Base-by-base conservation (phyloP, 140 eudicot species). In the Erigeron philadelphicus region DNA sequence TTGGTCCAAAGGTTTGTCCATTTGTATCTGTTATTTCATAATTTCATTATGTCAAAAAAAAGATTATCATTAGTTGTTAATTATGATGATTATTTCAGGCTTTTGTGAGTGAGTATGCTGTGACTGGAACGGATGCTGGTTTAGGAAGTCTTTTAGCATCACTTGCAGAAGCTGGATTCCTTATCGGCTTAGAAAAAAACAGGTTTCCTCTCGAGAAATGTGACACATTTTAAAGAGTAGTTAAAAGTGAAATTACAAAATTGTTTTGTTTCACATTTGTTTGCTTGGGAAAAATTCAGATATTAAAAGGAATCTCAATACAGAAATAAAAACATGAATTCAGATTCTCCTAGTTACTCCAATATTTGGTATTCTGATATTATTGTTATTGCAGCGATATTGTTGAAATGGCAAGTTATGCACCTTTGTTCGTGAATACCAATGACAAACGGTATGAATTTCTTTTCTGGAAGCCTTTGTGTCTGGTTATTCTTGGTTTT, bases 71-170 rank as follows among this genome's bases (percentile, higher is more conserved):
- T 13, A 58, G 42, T 18, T 76, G 67, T 13, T 7, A 63, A 1
- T 31, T 73, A 47, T 53, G 43, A 59, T 19, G 40, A 65, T 75
- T 17, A 64, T 57, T 76, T 60, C 86, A 94, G 99, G 99, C 89
- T 15, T 93, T 93, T 72, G 98, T 93, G 71, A 93, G 98, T 49
- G 98, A 93, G 70, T 93, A 93, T 75, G 98, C 97, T 56, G 98
- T 89, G 75, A 87, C 89, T n/a, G 90, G 88, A 74, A 60, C 75
- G 0, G 89, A 93, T 76, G 94, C 98, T 68, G 98, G 98, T 18
- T 70, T 59, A 7, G 98, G 98, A 74, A 93, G 95, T 85, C 87
- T 93, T 64, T 56, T 83, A 59, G 96, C 90, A 63, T 94, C 97
- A 42, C 68, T 93, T 9, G 98, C 84, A 11, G 98, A 93, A 85